Evolutionary conservation across 1,139 yeast genomes (phyloP), one percentile per base, ranked within the genome.

Genomic region (Zygosaccharomyces sapae): DNA sequence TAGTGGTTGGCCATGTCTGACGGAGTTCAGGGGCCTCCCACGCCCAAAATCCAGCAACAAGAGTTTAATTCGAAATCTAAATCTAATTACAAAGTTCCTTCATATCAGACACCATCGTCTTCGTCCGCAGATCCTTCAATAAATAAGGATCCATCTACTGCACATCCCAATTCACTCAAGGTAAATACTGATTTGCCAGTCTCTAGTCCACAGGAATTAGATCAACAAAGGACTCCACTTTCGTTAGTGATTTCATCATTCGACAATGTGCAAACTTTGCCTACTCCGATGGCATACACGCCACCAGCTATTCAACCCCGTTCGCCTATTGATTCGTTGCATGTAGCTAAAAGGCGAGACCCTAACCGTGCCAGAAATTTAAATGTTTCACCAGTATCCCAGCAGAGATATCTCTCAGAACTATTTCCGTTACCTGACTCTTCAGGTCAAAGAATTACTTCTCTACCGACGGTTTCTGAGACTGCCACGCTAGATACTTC

Each of bases 261-360:
- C 39, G 61, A 54, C 8, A 54, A 54, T 34, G 53, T 60, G 19
- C 55, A 57, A 4, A 48, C 52, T 19, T 45, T 63, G 31, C 67
- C 67, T 1, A 63, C 67, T 2, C 67, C 67, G 33, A 56, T 62
- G 59, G 47, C 54, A 2, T 62, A 59, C 42, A 53, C 59, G 7
- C 64, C 65, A 3, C 64, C 66, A 7, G 51, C 47, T 5, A 30
- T 31, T 10, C 34, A 44, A 7, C 38, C 52, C 5, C 31, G 46
- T 38, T 56, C 61, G 10, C 61, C 61, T 5, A 16, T 18, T 4
- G 43, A 41, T 16, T 43, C 43, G 16, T 33, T 55, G 13, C 39
- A 54, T 34, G 47, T 55, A n/a, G 45, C 52, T 3, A 55, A 55
- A 34, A 52, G 51, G 45, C 47, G 60, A 36, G 49, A 47, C 18